phyloP scores from a whole-genome alignment of 2,329 filamentous ascomycete species.

The Aspergillus ustus region DNA sequence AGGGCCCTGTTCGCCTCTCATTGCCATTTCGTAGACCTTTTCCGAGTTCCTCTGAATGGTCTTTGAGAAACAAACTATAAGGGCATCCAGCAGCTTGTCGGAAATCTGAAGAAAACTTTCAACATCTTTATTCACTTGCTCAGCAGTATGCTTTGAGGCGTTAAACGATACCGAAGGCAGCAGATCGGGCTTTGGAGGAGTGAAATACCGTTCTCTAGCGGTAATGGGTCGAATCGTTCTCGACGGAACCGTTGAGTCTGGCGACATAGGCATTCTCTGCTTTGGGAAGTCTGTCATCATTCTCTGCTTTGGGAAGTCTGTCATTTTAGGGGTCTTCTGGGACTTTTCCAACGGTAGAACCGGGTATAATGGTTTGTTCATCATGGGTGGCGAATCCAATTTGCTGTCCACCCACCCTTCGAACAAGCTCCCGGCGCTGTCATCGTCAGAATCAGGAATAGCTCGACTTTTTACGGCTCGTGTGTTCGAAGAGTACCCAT shows the following conservation, averaged over 20 bases:
- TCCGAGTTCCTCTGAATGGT: constrained; percentile 42
- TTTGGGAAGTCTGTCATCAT: constrained; percentile 1
- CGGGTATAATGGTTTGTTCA: constrained; percentile 36
- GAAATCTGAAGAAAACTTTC: constrained; percentile 39
- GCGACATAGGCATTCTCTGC: constrained; percentile 3
- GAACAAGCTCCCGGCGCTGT: constrained; percentile 33
- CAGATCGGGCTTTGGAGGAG: constrained; percentile 11
- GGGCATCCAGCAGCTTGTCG: constrained; percentile 29
- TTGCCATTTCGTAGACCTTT: constrained; percentile 41
- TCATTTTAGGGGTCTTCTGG: constrained; percentile 12
- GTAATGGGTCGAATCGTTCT: background rate
- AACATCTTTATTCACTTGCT: constrained; percentile 31
- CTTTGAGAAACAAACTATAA: constrained; percentile 35
- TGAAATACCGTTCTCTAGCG: background rate
- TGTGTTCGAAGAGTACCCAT: constrained; percentile 11
- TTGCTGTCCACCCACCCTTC: constrained; percentile 30
- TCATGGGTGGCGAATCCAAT: constrained; percentile 28
- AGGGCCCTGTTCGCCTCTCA: constrained; percentile 40
- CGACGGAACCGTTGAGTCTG: constrained; percentile 10
- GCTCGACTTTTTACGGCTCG: constrained; percentile 23
- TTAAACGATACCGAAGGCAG: constrained; percentile 12
- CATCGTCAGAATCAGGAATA: constrained; percentile 44
- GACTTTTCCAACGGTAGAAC: constrained; percentile 31
- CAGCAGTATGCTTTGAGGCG: constrained; percentile 7
- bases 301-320: constrained; percentile 3